phyloP scores from a whole-genome alignment of 208 protist species.

The Leishmania guyanensis region DNA sequence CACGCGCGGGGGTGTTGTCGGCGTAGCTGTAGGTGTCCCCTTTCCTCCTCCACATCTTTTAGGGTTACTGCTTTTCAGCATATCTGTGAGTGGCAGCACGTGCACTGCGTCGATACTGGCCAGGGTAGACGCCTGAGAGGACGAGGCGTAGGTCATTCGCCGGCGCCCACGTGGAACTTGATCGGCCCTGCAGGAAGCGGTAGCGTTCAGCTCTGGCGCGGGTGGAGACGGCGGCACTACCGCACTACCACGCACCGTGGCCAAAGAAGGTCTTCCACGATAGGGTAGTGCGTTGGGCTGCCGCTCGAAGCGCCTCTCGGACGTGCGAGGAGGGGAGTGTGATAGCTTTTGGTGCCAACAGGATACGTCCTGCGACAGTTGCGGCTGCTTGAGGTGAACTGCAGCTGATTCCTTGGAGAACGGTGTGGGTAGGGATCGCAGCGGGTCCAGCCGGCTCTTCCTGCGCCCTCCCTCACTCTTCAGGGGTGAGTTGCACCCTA shows the following conservation, averaged over 20 bases:
- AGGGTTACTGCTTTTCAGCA: background rate
- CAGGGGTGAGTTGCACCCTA: background rate
- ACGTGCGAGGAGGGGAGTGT: constrained; percentile 12
- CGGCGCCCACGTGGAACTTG: background rate
- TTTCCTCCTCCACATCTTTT: background rate
- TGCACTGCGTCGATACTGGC: constrained; percentile 2
- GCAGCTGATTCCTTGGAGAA: background rate
- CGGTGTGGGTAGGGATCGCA: constrained; percentile 9
- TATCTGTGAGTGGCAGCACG: background rate
- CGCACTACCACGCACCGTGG: constrained; percentile 9
- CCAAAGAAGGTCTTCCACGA: constrained; percentile 1
- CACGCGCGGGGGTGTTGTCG: background rate
- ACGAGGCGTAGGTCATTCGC: background rate
- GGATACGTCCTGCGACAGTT: background rate
- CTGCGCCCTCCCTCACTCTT: background rate
- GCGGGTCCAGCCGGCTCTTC: constrained; percentile 16
- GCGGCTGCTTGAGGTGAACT: background rate
- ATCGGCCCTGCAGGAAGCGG: background rate
- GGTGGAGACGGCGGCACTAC: constrained; percentile 3
- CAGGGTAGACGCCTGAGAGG: constrained; percentile 8
- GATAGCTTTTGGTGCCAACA: constrained; percentile 18
- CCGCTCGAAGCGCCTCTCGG: constrained; percentile 1
- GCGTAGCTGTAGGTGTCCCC: background rate
- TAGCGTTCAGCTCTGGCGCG: background rate
- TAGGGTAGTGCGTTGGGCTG: constrained; percentile 10